Conservation (phyloP, 352 stramenopile genomes). For the Pythium folliculosum region DNA sequence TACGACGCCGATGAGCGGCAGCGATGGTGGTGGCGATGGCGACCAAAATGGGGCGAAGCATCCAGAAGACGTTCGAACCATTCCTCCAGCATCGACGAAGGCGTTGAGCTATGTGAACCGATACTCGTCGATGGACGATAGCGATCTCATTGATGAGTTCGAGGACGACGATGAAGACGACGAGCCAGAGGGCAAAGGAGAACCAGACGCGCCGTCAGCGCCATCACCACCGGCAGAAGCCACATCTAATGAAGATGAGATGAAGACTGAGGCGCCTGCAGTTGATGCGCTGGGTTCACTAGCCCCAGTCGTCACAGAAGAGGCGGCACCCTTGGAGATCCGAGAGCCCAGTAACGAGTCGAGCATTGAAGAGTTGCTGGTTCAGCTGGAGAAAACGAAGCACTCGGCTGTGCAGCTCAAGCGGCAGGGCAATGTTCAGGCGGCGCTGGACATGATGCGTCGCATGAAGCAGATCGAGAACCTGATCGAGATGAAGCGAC, state of each 20-base stretch:
- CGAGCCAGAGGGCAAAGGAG: not conserved
- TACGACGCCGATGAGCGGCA: not conserved
- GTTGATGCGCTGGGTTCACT: not conserved
- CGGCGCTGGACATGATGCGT: slow-evolving; percentile 62
- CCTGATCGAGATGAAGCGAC: slow-evolving; percentile 53
- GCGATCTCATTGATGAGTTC: slow-evolving; percentile 72
- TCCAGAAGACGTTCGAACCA: not conserved
- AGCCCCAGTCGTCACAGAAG: not conserved
- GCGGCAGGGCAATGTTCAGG: slow-evolving; percentile 52
- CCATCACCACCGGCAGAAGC: not conserved
- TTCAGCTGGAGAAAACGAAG: slow-evolving; percentile 51
- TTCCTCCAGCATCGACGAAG: not conserved
- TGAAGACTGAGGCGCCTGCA: not conserved
- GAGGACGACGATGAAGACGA: slow-evolving; percentile 50
- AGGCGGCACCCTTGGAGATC: not conserved
- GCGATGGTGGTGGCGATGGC: not conserved
- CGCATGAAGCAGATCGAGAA: slow-evolving; percentile 74
- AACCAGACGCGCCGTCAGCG: not conserved
- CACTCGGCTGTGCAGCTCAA: slow-evolving; percentile 54
- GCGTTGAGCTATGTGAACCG: not conserved
- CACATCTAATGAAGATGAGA: too few species aligned
- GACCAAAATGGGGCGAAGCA: not conserved
- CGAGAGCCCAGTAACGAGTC: not conserved
- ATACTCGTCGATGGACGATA: slow-evolving; percentile 42
- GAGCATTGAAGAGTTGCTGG: slow-evolving; percentile 35